A percentile compares a stretch with the other conserved stretches of the same genome.
Evolutionary conservation across 371 early-diverging fungal species (phyloP).

Genomic region (Synchytrium microbalum): DNA sequence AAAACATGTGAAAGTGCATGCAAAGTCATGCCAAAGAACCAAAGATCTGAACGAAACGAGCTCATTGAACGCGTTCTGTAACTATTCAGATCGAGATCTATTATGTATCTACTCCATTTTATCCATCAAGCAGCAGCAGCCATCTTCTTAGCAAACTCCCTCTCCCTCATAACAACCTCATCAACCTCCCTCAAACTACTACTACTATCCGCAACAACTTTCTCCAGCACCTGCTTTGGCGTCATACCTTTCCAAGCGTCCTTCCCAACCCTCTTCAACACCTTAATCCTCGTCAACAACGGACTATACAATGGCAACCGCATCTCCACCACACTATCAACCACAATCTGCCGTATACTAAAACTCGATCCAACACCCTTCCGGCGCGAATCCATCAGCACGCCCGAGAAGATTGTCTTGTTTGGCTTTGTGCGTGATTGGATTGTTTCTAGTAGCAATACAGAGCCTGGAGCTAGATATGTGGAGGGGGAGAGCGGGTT

Average conservation of each 20-base stretch:
- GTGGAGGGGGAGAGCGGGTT: neutral
- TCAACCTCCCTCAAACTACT: neutral
- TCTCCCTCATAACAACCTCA: neutral
- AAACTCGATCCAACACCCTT: slow-evolving; percentile 33
- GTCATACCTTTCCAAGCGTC: neutral
- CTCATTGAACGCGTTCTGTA: too few species aligned
- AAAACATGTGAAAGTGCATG: too few species aligned
- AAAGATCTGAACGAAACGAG: too few species aligned
- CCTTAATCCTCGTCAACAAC: slow-evolving; percentile 32
- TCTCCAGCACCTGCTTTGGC: neutral
- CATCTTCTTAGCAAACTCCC: neutral
- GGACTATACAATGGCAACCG: slow-evolving; percentile 38
- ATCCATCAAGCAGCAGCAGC: too few species aligned
- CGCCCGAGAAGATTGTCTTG: slow-evolving; percentile 36
- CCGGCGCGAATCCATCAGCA: slow-evolving; percentile 29
- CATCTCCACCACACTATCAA: slow-evolving; percentile 40
- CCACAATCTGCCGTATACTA: slow-evolving; percentile 30
- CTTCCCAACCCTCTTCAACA: slow-evolving; percentile 27
- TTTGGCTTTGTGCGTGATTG: slow-evolving; percentile 30
- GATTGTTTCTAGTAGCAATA: slow-evolving; percentile 33
- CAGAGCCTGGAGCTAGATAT: slow-evolving; percentile 24
- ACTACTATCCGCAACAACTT: neutral
- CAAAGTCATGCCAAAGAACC: too few species aligned
- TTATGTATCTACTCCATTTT: too few species aligned
- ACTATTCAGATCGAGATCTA: too few species aligned